Evolutionary conservation across 768 basidiomycete genomes (phyloP).

Genomic region (Coprinopsis cinerea): DNA sequence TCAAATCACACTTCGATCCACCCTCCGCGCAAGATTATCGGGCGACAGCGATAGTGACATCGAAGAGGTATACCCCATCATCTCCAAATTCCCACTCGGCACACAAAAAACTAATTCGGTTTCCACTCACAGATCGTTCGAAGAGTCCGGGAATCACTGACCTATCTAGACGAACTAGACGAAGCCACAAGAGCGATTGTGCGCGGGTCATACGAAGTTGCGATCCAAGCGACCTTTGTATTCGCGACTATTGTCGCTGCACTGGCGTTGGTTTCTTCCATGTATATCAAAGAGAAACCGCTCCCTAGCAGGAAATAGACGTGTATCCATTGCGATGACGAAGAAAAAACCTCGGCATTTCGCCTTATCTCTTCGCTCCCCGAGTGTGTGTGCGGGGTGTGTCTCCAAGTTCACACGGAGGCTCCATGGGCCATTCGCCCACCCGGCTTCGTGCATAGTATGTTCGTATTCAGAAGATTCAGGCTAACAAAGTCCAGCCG

Average conservation of each 20-base stretch:
- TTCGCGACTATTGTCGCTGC: slow-evolving; percentile 39
- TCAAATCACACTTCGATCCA: slow-evolving; percentile 42
- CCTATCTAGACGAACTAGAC: slow-evolving; percentile 40
- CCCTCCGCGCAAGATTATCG: slow-evolving; percentile 35
- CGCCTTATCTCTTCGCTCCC: too few relatives aligned
- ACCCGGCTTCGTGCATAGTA: too few relatives aligned
- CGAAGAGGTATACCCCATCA: slow-evolving; percentile 40
- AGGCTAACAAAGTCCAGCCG: too few relatives aligned
- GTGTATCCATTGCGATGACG: too few relatives aligned
- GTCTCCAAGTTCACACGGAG: too few relatives aligned
- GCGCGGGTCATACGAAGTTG: slow-evolving; percentile 35
- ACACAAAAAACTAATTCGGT: neutral
- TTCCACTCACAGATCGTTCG: slow-evolving; percentile 33
- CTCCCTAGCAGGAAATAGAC: slow-evolving; percentile 16
- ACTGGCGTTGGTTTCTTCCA: slow-evolving; percentile 35
- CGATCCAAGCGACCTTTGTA: slow-evolving; percentile 42
- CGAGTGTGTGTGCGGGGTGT: too few relatives aligned
- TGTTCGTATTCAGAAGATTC: too few relatives aligned
- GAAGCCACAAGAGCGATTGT: slow-evolving; percentile 31
- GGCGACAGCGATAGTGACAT: slow-evolving; percentile 35
- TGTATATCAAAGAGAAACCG: slow-evolving; percentile 50
- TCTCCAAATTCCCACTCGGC: neutral
- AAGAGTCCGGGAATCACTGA: slow-evolving; percentile 45
- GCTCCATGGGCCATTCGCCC: too few relatives aligned
- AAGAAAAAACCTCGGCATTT: too few relatives aligned